Evolutionary conservation across 345 rosid species (phyloP), one percentile per base, ranked within the genome.

Genomic region (Conringia planisiliqua): DNA sequence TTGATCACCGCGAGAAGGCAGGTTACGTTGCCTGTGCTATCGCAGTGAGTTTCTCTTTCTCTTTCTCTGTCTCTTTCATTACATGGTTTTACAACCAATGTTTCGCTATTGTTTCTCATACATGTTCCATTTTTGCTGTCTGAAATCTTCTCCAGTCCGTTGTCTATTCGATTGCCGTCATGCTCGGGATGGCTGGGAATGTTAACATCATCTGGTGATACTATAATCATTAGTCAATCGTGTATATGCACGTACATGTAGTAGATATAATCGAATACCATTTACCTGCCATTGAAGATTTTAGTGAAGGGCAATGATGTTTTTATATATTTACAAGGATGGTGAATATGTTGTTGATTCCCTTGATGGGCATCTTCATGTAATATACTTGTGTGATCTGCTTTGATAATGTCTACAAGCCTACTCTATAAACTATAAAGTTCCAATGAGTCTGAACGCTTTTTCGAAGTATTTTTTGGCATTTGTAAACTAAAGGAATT

Each of bases 1-100:
- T 87, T 58, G 96, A 90, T 81, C 70, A 86, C 68, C 85, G 90
- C 69, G 97, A 93, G 68, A 93, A 93, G 74, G 90, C 97, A 16
- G 98, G 97, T 71, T 88, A 90, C 62, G 78, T 88, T 33, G 93
- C 98, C 6, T 93, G 97, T 76, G 80, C 85, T 44, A 82, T 93
- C 40, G 97, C 89, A 9, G 98, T 89, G 59, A 86, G 97, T 81
- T 17, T 65, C 42, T 10, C 5, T 70, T 14, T 48, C 18, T 26
- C 16, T 17, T 5, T 30, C 33, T 30, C 33, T 30, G 5, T 30
- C 33, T 1, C 30, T n/a, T n/a, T n/a, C n/a, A n/a, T n/a, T n/a
- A n/a, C n/a, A n/a, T n/a, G n/a, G n/a, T n/a, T n/a, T n/a, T n/a
- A n/a, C n/a, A n/a, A n/a, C n/a, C n/a, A n/a, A n/a, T n/a, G n/a